phyloP scores from a whole-genome alignment of 345 rosid genomes.

The Syzygium jambos region DNA sequence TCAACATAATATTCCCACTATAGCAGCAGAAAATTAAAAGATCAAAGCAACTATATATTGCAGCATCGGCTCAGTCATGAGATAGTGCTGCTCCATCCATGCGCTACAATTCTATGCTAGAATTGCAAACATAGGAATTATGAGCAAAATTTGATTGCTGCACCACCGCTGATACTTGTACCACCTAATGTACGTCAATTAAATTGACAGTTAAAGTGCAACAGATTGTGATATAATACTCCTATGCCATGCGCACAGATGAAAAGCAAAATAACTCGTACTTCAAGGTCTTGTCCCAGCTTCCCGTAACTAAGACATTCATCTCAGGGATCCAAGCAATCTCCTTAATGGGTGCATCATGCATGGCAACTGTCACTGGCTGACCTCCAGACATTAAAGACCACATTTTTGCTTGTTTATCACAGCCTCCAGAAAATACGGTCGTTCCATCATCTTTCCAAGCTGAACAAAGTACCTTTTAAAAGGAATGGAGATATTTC shows the following conservation, averaged over 20 bases:
- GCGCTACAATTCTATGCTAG: not conserved
- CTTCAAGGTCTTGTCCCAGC: slow-evolving; percentile 97
- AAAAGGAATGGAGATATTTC: not conserved
- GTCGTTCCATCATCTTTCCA: slow-evolving; percentile 99
- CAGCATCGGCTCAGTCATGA: not conserved
- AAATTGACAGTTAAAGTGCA: not conserved
- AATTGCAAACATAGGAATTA: not conserved
- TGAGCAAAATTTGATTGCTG: not conserved
- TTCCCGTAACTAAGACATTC: slow-evolving; percentile 76
- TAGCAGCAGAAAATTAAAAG: not conserved
- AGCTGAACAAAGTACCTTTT: slow-evolving; percentile 73
- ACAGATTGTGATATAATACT: not conserved
- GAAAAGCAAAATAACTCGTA: slow-evolving; percentile 9
- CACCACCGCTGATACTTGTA: not conserved
- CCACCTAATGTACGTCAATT: not conserved
- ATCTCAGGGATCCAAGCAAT: slow-evolving; percentile 95
- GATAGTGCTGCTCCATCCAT: not conserved
- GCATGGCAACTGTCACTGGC: slow-evolving; percentile 85
- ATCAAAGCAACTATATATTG: not conserved
- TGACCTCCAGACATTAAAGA: slow-evolving; percentile 80
- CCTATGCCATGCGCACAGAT: not conserved
- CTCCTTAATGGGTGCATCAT: slow-evolving; percentile 76
- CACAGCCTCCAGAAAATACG: slow-evolving; percentile 92
- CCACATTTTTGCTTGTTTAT: slow-evolving; percentile 99
- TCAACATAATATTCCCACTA: not conserved